phyloP scores from a whole-genome alignment of 2,329 filamentous ascomycete genomes.

The Cladophialophora exuberans region DNA sequence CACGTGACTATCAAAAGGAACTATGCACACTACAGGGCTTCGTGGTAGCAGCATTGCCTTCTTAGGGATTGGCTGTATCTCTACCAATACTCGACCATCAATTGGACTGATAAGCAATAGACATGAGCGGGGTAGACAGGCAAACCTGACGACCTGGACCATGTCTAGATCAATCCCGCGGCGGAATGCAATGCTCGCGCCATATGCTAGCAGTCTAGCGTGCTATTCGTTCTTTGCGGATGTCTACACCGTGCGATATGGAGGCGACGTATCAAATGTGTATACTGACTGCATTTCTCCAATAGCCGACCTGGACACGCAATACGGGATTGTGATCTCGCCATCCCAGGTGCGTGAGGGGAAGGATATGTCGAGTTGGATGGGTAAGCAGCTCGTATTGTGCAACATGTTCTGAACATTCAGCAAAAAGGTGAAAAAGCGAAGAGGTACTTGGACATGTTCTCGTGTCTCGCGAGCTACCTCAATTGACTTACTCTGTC shows the following conservation, averaged over 20 bases:
- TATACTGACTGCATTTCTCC: neutral
- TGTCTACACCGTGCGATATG: too few species aligned
- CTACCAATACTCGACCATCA: neutral
- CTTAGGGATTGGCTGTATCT: neutral
- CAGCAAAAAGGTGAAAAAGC: constrained; percentile 9
- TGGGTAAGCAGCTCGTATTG: constrained; percentile 9
- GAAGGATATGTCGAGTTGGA: neutral
- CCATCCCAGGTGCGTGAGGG: neutral
- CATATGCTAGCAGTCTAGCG: too few species aligned
- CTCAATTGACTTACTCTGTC: neutral
- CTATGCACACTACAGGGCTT: neutral
- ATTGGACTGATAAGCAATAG: constrained; percentile 12
- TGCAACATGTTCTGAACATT: neutral
- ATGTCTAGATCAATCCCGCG: neutral
- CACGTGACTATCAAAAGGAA: constrained; percentile 16
- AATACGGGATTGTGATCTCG: constrained; percentile 10
- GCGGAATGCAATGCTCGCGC: too few species aligned
- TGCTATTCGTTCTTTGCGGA: too few species aligned
- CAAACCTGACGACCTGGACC: neutral
- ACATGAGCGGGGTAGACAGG: constrained; percentile 2
- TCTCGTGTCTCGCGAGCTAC: neutral
- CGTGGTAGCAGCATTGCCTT: neutral
- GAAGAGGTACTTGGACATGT: neutral
- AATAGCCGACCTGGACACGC: constrained; percentile 12
- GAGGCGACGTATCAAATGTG: too few species aligned